A percentile compares a stretch with the other conserved stretches of the same genome.
Evolutionary conservation across 768 basidiomycete species (phyloP).

Genomic region (Leccinum incarnatum): DNA sequence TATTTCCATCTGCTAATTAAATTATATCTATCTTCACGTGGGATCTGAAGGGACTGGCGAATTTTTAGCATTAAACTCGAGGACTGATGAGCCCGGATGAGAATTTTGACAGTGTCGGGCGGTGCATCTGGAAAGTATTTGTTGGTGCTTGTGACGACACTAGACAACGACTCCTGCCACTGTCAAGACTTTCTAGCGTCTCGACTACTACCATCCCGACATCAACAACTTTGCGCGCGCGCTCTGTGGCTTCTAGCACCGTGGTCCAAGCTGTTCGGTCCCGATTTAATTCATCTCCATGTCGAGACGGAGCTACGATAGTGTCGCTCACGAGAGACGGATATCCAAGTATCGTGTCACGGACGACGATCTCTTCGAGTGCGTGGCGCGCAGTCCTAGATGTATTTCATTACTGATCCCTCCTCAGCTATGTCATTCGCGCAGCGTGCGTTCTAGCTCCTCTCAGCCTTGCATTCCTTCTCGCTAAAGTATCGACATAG

Average conservation of each 20-base stretch:
- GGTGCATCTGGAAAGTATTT: conserved; percentile 14
- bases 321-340: conserved; percentile 68
- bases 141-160: conserved; percentile 18
- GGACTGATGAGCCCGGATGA: neutral
- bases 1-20: neutral
- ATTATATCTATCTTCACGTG: neutral
- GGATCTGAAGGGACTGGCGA: neutral
- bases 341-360: conserved; percentile 73
- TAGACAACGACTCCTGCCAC: neutral
- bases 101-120: neutral
- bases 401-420: conserved; percentile 8
- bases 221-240: neutral
- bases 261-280: neutral
- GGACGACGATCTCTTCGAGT: conserved; percentile 88
- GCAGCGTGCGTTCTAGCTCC: conserved; percentile 62
- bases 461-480: conserved; percentile 2
- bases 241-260: conserved; percentile 6
- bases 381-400: conserved; percentile 28
- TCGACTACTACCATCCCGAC: neutral
- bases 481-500: conserved; percentile 37
- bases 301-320: conserved; percentile 77
- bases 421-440: conserved; percentile 70
- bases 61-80: neutral
- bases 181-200: conserved; percentile 7
- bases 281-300: conserved; percentile 31